Evolutionary conservation across 192 early-diverging fungal species (phyloP).

Genomic region (Entomortierella lignicola): DNA sequence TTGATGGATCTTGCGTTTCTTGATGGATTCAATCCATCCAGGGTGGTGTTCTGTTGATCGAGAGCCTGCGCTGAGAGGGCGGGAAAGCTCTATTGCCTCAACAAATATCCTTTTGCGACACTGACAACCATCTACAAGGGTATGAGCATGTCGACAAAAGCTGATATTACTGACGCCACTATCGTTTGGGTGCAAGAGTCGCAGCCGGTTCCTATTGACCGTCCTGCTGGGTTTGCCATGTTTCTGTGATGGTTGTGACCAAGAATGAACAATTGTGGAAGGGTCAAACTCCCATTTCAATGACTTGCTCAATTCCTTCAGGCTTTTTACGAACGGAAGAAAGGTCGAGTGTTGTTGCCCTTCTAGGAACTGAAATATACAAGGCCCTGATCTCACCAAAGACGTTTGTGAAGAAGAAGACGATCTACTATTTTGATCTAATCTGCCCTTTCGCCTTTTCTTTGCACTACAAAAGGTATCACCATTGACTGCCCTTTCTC

Average conservation of each 20-base stretch:
- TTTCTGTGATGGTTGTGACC: background rate
- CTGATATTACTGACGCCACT: background rate
- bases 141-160: background rate
- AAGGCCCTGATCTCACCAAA: background rate
- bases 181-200: background rate
- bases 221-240: background rate
- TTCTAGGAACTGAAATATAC: background rate
- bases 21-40: constrained; percentile 47
- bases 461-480: background rate
- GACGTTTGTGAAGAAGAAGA: background rate
- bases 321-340: background rate
- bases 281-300: constrained; percentile 12
- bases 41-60: constrained; percentile 12
- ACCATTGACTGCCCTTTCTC: background rate
- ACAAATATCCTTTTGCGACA: constrained; percentile 34
- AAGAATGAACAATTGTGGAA: background rate
- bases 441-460: constrained; percentile 13
- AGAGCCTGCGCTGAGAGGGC: constrained; percentile 8
- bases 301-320: background rate
- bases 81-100: constrained; percentile 27
- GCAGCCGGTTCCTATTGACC: background rate
- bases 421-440: background rate
- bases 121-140: constrained; percentile 1
- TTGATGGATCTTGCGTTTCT: constrained; percentile 48
- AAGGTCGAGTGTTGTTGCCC: background rate